Conservation (phyloP, 164 flowering plant genomes). For the Chimonanthus salicifolius region DNA sequence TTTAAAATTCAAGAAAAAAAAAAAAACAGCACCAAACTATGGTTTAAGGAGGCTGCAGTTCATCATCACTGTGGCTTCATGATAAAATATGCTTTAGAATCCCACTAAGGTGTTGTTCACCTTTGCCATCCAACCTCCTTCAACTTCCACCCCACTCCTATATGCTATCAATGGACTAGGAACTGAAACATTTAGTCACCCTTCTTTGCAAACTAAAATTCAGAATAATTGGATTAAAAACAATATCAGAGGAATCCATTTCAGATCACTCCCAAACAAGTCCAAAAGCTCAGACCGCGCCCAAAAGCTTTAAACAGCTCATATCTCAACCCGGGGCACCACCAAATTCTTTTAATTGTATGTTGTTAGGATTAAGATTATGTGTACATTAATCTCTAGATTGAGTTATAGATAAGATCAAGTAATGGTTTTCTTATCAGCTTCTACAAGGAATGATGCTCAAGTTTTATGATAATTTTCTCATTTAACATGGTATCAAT, state of each 20-base stretch:
- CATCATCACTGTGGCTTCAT: too few species aligned
- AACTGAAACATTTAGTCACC: slow-evolving; percentile 1
- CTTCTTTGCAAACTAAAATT: slow-evolving; percentile 6
- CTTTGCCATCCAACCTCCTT: background rate
- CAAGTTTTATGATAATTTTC: too few species aligned
- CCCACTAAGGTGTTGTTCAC: background rate
- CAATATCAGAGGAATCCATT: background rate
- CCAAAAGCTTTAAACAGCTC: slow-evolving; percentile 7
- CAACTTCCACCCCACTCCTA: background rate
- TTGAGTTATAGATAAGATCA: too few species aligned
- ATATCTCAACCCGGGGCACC: too few species aligned
- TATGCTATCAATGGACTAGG: slow-evolving; percentile 1
- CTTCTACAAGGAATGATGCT: too few species aligned
- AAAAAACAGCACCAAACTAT: background rate
- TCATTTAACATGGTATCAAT: too few species aligned
- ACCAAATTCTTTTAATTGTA: too few species aligned
- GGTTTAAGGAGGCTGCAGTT: background rate
- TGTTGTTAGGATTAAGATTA: too few species aligned
- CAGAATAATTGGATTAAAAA: background rate
- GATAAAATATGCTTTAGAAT: too few species aligned
- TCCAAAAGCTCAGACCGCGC: background rate
- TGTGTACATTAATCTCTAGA: too few species aligned
- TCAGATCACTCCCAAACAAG: slow-evolving; percentile 7
- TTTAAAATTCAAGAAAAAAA: too few species aligned
- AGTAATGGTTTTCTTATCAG: too few species aligned